Evolutionary conservation across 768 basidiomycete genomes (phyloP).

Genomic region (Pisolithus orientalis): DNA sequence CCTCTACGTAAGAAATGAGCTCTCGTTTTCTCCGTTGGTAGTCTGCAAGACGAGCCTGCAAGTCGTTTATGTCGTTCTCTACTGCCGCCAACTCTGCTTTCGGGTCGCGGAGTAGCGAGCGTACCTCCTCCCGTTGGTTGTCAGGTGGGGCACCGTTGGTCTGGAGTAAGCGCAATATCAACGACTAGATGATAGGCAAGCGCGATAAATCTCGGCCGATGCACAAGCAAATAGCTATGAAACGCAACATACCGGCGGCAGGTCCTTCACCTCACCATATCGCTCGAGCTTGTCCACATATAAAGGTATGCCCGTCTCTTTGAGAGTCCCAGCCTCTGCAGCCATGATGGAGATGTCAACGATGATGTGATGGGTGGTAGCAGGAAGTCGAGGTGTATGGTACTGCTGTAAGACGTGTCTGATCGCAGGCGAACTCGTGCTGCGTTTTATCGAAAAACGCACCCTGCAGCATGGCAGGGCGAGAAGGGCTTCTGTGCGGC

Average conservation of each 20-base stretch:
- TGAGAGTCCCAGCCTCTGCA: conserved; percentile 8
- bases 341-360: background rate
- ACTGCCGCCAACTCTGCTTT: conserved; percentile 21
- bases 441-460: background rate
- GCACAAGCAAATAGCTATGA: background rate
- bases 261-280: conserved; percentile 25
- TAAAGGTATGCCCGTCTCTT: conserved; percentile 20
- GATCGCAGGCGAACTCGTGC: conserved; percentile 7
- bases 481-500: background rate
- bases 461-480: conserved; percentile 7
- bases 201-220: conserved; percentile 1
- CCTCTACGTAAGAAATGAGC: conserved; percentile 24
- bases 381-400: background rate
- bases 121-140: conserved; percentile 24
- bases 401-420: conserved; percentile 5
- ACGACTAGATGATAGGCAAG: conserved; percentile 13
- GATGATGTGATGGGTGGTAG: background rate
- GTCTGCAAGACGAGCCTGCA: conserved; percentile 25
- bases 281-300: conserved; percentile 20
- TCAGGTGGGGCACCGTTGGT: conserved; percentile 22
- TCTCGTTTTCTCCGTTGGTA: conserved; percentile 23
- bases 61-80: conserved; percentile 19
- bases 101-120: conserved; percentile 17
- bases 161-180: conserved; percentile 24
- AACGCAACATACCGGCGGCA: conserved; percentile 18